These are phyloP conservation scores for Curvularia sp. DNA, from an alignment of 2,329 filamentous ascomycete genomes.

Conservation along the genomic window DNA sequence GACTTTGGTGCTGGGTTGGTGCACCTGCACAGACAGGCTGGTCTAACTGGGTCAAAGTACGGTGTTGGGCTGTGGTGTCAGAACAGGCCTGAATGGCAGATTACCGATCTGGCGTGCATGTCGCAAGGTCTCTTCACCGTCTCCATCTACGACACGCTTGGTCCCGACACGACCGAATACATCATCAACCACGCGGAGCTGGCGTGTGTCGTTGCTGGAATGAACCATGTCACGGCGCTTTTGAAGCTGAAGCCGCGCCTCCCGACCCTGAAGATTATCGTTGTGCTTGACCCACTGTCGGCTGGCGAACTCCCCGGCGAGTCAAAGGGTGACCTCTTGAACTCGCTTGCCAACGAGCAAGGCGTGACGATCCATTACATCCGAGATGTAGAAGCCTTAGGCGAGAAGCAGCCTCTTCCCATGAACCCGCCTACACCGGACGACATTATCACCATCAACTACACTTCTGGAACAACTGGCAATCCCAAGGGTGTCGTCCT, in stretches of 20 bases:
- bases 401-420: slow-evolving; percentile 71
- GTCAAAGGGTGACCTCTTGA: slow-evolving; percentile 81
- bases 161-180: slow-evolving; percentile 88
- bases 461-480: slow-evolving; percentile 86
- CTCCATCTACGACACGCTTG: slow-evolving; percentile 95
- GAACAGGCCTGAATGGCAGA: slow-evolving; percentile 89
- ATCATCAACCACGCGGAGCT: slow-evolving; percentile 92
- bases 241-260: slow-evolving; percentile 80
- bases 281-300: slow-evolving; percentile 84
- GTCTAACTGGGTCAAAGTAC: slow-evolving; percentile 69
- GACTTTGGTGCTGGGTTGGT: slow-evolving; percentile 87
- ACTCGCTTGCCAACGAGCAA: slow-evolving; percentile 73
- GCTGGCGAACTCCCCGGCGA: slow-evolving; percentile 76
- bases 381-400: slow-evolving; percentile 80
- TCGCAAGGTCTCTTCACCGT: slow-evolving; percentile 89
- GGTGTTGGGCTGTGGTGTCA: slow-evolving; percentile 86
- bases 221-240: slow-evolving; percentile 81
- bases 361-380: slow-evolving; percentile 84
- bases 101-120: slow-evolving; percentile 83
- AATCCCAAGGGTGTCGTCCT: slow-evolving; percentile 84
- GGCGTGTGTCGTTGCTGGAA: slow-evolving; percentile 75
- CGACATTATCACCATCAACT: slow-evolving; percentile 88
- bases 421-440: slow-evolving; percentile 75
- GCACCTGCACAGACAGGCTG: slow-evolving; percentile 77
- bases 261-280: slow-evolving; percentile 83